Percentiles rank a stretch among this genome's conserved stretches.
phyloP scores from a whole-genome alignment of 192 early-diverging fungal genomes.

The Diversispora epigaea region DNA sequence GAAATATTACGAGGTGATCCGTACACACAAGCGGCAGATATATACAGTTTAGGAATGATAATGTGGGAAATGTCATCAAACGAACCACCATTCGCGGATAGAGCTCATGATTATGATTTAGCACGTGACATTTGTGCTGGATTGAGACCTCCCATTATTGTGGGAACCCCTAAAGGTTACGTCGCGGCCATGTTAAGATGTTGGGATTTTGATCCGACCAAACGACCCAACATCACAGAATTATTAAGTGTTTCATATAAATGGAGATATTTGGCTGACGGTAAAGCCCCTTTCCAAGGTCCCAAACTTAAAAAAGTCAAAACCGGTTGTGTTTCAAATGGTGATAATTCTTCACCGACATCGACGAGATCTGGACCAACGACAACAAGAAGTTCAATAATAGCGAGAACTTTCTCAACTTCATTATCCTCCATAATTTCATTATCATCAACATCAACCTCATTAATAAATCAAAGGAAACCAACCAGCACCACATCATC shows the following conservation, averaged over 20 bases:
- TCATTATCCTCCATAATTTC: too few species aligned
- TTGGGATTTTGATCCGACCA: slow-evolving; percentile 41
- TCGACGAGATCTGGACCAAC: too few species aligned
- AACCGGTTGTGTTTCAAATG: not conserved
- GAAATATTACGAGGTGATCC: slow-evolving; percentile 16
- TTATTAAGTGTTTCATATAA: slow-evolving; percentile 32
- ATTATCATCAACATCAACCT: too few species aligned
- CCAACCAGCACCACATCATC: too few species aligned
- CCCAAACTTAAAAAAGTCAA: slow-evolving; percentile 17
- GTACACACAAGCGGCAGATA: slow-evolving; percentile 30
- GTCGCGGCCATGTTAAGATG: slow-evolving; percentile 40
- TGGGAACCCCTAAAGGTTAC: slow-evolving; percentile 42
- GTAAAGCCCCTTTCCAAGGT: slow-evolving; percentile 27
- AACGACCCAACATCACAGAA: slow-evolving; percentile 36
- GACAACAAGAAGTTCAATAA: too few species aligned
- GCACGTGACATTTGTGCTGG: slow-evolving; percentile 38
- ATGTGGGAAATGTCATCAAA: slow-evolving; percentile 51
- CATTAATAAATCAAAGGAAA: too few species aligned
- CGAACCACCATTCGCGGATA: slow-evolving; percentile 40
- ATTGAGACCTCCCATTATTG: slow-evolving; percentile 39
- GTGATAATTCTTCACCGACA: too few species aligned
- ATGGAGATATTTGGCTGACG: slow-evolving; percentile 31
- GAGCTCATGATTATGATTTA: slow-evolving; percentile 37
- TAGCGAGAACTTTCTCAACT: too few species aligned
- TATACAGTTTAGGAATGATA: slow-evolving; percentile 49